Conservation (phyloP, 1,284 basidiomycete genomes). For the Tilletia indica region DNA sequence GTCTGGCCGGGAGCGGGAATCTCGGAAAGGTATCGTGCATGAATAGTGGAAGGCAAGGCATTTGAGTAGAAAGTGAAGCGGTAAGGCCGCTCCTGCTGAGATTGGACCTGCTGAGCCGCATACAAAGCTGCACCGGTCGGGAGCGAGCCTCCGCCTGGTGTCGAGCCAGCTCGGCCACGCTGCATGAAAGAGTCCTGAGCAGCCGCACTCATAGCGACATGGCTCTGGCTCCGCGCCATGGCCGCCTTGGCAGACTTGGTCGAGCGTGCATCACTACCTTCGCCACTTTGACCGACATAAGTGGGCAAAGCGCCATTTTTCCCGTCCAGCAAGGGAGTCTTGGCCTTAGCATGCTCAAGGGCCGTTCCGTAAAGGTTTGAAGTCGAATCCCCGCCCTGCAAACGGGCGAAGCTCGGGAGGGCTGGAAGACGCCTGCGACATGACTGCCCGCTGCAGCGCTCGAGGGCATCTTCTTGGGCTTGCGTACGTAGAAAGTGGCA, state of each 20-base stretch:
- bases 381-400: neutral
- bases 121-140: slow-evolving; percentile 13
- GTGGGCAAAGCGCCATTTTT: neutral
- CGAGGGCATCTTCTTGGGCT: slow-evolving; percentile 41
- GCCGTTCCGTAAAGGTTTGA: neutral
- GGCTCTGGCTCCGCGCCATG: slow-evolving; percentile 17
- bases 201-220: slow-evolving; percentile 3
- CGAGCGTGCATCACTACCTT: slow-evolving; percentile 52
- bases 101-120: slow-evolving; percentile 15
- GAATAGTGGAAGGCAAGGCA: slow-evolving; percentile 84
- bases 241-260: slow-evolving; percentile 26
- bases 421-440: slow-evolving; percentile 13
- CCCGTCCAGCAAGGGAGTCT: slow-evolving; percentile 54
- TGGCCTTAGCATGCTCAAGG: slow-evolving; percentile 28
- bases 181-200: slow-evolving; percentile 1
- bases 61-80: slow-evolving; percentile 99
- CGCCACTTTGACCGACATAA: neutral
- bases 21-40: slow-evolving; percentile 87
- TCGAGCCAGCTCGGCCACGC: slow-evolving; percentile 2
- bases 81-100: slow-evolving; percentile 67
- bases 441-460: slow-evolving; percentile 30
- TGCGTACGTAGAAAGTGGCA: slow-evolving; percentile 51
- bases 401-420: neutral
- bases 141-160: slow-evolving; percentile 10
- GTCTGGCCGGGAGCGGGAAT: slow-evolving; percentile 89